These are phyloP conservation scores for Luzula sylvatica DNA, from an alignment of 176 grass and related monocot species.

Conservation along the genomic window DNA sequence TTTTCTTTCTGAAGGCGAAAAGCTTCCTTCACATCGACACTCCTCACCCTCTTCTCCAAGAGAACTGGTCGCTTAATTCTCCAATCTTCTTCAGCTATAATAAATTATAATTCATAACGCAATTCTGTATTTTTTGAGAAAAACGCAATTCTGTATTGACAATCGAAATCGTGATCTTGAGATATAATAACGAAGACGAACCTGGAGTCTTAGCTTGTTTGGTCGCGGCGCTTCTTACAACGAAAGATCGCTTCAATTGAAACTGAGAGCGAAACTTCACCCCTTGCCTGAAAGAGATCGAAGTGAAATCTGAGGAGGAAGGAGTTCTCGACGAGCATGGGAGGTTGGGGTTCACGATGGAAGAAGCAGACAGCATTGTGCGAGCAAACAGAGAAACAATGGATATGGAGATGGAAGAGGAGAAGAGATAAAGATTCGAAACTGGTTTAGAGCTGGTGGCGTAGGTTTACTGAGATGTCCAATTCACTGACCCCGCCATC, in stretches of 20 bases:
- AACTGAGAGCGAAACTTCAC: constrained; percentile 18
- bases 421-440: too few relatives aligned
- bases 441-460: too few relatives aligned
- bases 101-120: background rate
- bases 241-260: constrained; percentile 20
- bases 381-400: too few relatives aligned
- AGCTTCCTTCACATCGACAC: constrained; percentile 97
- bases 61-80: constrained; percentile 76
- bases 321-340: constrained; percentile 43
- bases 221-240: constrained; percentile 60
- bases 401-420: too few relatives aligned
- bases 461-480: too few relatives aligned
- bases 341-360: constrained; percentile 48
- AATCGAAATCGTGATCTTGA: background rate
- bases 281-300: constrained; percentile 34
- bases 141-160: background rate
- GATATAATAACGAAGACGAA: constrained; percentile 10
- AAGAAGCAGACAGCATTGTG: constrained; percentile 63
- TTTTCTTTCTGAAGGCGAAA: constrained; percentile 96
- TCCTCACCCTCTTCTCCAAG: constrained; percentile 71
- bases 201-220: constrained; percentile 85
- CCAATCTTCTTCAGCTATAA: constrained; percentile 90
- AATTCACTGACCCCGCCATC: too few relatives aligned
- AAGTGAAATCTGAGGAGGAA: constrained; percentile 45
- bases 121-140: too few relatives aligned